phyloP scores from a whole-genome alignment of 352 stramenopile genomes.

The Globisporangium nodosum region DNA sequence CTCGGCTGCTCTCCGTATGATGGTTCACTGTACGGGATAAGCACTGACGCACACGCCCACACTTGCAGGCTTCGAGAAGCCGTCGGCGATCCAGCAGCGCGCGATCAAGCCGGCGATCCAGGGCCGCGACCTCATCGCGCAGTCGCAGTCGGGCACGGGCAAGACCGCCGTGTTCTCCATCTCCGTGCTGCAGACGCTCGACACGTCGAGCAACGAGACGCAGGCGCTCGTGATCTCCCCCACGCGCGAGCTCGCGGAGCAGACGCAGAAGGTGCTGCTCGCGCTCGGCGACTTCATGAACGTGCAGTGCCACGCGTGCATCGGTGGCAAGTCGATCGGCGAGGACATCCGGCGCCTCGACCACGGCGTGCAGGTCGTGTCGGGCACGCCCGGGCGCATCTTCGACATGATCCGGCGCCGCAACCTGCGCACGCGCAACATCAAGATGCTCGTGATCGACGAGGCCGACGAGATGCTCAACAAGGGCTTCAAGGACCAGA shows the following conservation, averaged over 20 bases:
- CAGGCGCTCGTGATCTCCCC: constrained; percentile 98
- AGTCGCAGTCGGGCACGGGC: constrained; percentile 98
- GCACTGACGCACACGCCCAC: too few species aligned
- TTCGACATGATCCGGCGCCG: constrained; percentile 99
- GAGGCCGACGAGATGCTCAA: constrained; percentile 99
- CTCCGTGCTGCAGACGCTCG: constrained; percentile 97
- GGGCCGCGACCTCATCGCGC: constrained; percentile 97
- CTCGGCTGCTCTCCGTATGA: too few species aligned
- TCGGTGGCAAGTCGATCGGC: constrained; percentile 97
- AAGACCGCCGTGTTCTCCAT: constrained; percentile 99
- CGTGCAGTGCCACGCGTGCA: constrained; percentile 96
- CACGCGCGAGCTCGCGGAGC: constrained; percentile 98
- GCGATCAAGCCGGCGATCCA: constrained; percentile 97
- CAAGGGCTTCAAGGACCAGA: constrained; percentile 99
- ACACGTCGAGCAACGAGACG: constrained; percentile 93
- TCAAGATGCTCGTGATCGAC: constrained; percentile 98
- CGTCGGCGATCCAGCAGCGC: constrained; percentile 99
- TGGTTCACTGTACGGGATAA: too few species aligned
- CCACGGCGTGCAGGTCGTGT: constrained; percentile 97
- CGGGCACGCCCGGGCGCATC: constrained; percentile 98
- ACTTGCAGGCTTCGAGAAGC: constrained; percentile 96
- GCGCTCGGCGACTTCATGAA: constrained; percentile 95
- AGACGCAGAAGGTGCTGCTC: constrained; percentile 99
- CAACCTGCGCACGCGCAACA: constrained; percentile 90
- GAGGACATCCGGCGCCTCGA: constrained; percentile 98